Evolutionary conservation across 176 grass and related monocot genomes (phyloP).

Genomic region (Oryza australiensis): DNA sequence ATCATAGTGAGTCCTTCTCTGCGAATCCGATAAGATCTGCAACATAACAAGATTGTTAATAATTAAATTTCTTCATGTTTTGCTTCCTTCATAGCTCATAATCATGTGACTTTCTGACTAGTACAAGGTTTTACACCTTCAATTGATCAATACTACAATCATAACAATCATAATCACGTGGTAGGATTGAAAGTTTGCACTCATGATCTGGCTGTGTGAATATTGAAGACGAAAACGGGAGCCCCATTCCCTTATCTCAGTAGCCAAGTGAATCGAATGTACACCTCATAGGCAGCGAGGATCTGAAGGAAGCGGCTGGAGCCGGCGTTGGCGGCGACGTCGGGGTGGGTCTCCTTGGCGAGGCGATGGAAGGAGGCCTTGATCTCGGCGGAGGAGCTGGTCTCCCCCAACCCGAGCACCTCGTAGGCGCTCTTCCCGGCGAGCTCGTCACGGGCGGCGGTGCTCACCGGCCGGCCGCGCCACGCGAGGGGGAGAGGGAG

Average conservation of each 20-base stretch:
- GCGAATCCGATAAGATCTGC: slow-evolving; percentile 90
- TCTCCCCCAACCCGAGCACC: slow-evolving; percentile 72
- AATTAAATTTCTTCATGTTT: neutral
- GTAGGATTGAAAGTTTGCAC: neutral
- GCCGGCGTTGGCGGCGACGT: slow-evolving; percentile 48
- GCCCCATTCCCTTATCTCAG: neutral
- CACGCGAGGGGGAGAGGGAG: slow-evolving; percentile 20
- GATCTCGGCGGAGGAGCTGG: slow-evolving; percentile 76
- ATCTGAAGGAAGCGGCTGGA: slow-evolving; percentile 79
- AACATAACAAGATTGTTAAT: neutral
- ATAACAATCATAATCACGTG: neutral
- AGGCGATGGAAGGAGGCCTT: slow-evolving; percentile 83
- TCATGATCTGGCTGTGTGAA: neutral
- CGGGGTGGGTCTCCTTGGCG: slow-evolving; percentile 94
- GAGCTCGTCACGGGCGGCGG: slow-evolving; percentile 29
- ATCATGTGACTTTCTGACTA: neutral
- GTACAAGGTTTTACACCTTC: neutral
- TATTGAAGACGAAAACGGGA: neutral
- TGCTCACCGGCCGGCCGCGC: slow-evolving; percentile 28
- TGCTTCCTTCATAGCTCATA: neutral
- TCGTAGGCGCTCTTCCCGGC: slow-evolving; percentile 85
- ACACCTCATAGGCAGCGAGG: slow-evolving; percentile 88
- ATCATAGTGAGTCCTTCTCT: slow-evolving; percentile 76
- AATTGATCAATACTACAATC: neutral
- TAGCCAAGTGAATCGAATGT: neutral